Conservation (phyloP, 1,284 basidiomycete species). For the Trametes pubescens region DNA sequence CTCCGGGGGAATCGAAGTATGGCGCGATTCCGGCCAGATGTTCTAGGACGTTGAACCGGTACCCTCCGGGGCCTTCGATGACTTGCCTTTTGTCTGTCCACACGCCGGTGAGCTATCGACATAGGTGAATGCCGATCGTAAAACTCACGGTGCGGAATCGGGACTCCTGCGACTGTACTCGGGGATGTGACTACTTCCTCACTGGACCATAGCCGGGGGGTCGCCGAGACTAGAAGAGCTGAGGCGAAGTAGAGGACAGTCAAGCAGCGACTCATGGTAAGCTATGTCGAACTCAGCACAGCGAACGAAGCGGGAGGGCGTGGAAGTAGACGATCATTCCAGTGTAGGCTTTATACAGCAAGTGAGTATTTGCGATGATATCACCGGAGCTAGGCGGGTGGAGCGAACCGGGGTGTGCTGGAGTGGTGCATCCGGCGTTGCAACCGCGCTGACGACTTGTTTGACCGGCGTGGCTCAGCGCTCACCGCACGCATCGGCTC, state of each 20-base stretch:
- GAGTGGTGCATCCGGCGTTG: neutral
- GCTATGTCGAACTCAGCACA: neutral
- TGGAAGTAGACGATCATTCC: neutral
- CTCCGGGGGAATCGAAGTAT: constrained; percentile 33
- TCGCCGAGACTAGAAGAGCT: neutral
- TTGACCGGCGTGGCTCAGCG: no score
- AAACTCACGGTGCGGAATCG: constrained; percentile 23
- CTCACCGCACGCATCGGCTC: no score
- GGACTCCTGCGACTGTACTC: constrained; percentile 11
- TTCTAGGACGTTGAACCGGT: constrained; percentile 25
- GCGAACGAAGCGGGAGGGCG: neutral
- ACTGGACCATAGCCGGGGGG: neutral
- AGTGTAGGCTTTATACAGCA: no score
- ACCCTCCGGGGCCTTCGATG: constrained; percentile 22
- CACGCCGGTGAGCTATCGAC: neutral
- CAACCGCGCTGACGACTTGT: neutral
- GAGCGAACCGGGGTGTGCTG: neutral
- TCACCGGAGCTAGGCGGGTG: constrained; percentile 8
- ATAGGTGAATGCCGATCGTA: neutral
- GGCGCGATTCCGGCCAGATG: constrained; percentile 30
- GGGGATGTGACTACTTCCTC: constrained; percentile 3
- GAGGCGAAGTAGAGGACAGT: neutral
- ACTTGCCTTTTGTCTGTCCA: constrained; percentile 25
- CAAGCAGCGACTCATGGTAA: neutral
- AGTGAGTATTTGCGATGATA: constrained; percentile 12